Base-by-base conservation (phyloP, 164 flowering plant genomes). In the Taxillus chinensis region DNA sequence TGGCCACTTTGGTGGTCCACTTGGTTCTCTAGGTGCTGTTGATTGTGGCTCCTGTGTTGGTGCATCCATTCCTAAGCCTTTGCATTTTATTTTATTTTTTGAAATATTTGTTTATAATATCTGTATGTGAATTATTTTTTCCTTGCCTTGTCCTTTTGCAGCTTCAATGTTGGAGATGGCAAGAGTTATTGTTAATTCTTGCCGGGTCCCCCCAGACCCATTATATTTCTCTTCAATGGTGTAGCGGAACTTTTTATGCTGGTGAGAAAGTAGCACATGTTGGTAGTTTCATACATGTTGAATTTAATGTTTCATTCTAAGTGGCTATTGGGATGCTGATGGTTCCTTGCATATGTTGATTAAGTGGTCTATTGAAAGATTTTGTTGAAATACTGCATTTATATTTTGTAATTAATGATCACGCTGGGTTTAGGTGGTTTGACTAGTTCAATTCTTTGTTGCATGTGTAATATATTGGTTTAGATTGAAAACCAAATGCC, bases 11-110 rank as follows among this genome's bases (percentile, higher is more conserved):
- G 99, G 90, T 73, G 81, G 95, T 73, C 85, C 99, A 7, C 82
- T 88, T 65, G 90, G 92, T 46, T 93, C 99, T 69, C 99, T 95
- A 10, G 99, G 99, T 62, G 99, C 99, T 75, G 89, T 80, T 62
- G 99, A 93, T 68, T 93, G 99, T 82, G 99, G 90, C 65, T 85
- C 97, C 56, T 93, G 99, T 77, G 97, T 93, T 75, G 97, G 99
- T 93, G 73, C 60, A 90, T 73, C 65, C 15, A 41, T 45, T 67
- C 39, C 49, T 51, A 15, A 60, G 16, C 16, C 50, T 59, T 5
- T 53, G 16, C 27, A 2, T 37, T 27, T n/a, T n/a, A n/a, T n/a
- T n/a, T n/a, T n/a, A 0, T 27, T 27, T 27, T 27, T 27, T 38
- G 15, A 40, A 57, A 41, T 41, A 45, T 63, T 55, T 60, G 4